phyloP scores from a whole-genome alignment of 139 green algal genomes.

The Bryopsis sp. region DNA sequence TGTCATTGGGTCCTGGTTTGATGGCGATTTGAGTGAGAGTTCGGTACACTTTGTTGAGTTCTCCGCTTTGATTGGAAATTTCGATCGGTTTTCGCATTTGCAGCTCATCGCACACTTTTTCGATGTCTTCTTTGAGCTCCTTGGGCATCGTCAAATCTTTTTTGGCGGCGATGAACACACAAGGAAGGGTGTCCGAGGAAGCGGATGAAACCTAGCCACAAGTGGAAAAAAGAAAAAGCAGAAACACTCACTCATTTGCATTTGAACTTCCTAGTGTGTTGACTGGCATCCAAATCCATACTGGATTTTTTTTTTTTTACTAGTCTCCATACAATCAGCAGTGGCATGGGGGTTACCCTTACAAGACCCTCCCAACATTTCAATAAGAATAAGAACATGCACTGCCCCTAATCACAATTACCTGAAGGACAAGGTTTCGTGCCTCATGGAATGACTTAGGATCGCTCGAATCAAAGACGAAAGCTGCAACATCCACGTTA shows the following conservation, averaged over 20 bases:
- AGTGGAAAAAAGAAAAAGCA: not conserved
- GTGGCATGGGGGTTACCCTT: no score
- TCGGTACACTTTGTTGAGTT: not conserved
- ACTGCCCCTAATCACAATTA: no score
- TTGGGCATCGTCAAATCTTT: not conserved
- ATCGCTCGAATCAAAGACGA: conserved; percentile 6
- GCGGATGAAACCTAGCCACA: conserved; percentile 1
- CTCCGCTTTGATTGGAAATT: conserved; percentile 10
- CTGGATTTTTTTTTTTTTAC: no score
- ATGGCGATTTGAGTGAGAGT: conserved; percentile 4
- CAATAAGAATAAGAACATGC: no score
- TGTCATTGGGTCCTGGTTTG: not conserved
- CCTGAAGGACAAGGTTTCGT: conserved; percentile 9
- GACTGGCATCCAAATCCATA: no score
- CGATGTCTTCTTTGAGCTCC: not conserved
- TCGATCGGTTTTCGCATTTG: not conserved
- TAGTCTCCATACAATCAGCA: no score
- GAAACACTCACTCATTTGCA: not conserved
- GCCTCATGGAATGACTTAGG: not conserved
- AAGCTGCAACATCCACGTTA: conserved; percentile 5
- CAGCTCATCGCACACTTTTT: not conserved
- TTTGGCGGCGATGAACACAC: conserved; percentile 11
- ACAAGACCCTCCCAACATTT: no score
- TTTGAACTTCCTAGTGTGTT: no score
- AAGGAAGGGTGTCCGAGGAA: conserved; percentile 4